Base-by-base conservation (phyloP, 225 moss, liverwort and hornwort genomes). In the Physcomitrium patens region DNA sequence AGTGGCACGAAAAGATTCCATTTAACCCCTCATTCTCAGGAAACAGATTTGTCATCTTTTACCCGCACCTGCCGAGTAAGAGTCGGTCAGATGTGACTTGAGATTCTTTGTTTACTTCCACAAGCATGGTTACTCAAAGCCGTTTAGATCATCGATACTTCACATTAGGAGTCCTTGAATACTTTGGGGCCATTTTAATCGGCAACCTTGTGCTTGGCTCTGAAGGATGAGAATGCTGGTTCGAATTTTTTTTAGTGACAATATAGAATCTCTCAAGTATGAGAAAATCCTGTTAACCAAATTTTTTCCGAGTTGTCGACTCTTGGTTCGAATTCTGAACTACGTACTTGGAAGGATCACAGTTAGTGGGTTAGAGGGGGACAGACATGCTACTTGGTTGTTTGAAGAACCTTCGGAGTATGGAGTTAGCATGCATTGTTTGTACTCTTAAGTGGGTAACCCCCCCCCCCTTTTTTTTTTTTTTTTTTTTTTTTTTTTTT, bases 281-380 rank as follows among this genome's bases (percentile, higher is more conserved):
- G 60, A 47, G 65, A 59, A 49, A 31, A 13, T 60, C 67, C 70
- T 66, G 70, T 81, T 47, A 13, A 66, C 56, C 1, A 69, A 69
- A 72, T 70, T 61, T 43, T 70, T 59, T 47, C 14, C 73, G 80
- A 74, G 61, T 60, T 53, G 49, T 59, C 1, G 45, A 57, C 71
- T 57, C 61, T 70, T 24, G 63, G 22, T 19, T 68, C 62, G 31
- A 78, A 65, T 18, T 65, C 49, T 78, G 78, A 46, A 65, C 57
- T 19, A 50, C 2, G 54, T 71, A 48, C 65, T 1, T 54, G 12
- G 63, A 63, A 54, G 43, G 5, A 50, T 57, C 65, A 50, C 50
- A 10, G 43, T 48, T 61, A 49, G 65, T 68, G 12, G 17, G 18
- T 73, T 55, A 64, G 51, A 59, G 59, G 26, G 19, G 26, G 64